phyloP scores from a whole-genome alignment of 768 basidiomycete genomes.

The Phanerochaete sordida region DNA sequence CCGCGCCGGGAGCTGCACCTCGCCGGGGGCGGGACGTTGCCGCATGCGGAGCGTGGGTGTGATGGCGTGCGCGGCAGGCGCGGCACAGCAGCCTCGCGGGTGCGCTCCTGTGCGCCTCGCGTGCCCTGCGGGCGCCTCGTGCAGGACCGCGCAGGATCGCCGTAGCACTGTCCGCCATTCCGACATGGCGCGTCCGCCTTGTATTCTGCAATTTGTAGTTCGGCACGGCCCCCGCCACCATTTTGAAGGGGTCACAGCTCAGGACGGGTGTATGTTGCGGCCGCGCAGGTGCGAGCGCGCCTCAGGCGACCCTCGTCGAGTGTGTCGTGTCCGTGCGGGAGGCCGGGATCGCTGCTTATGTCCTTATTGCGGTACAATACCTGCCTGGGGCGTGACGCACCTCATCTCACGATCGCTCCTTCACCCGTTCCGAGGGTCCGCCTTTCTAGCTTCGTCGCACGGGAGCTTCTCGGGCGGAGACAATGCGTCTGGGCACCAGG shows the following conservation, averaged over 20 bases:
- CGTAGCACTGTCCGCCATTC: not conserved
- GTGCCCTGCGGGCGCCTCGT: not conserved
- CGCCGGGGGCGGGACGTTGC: not conserved
- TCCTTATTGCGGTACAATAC: not conserved
- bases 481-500: not conserved
- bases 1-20: not conserved
- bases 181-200: not conserved
- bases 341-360: not conserved
- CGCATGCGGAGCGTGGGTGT: not conserved
- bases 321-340: not conserved
- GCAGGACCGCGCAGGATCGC: not conserved
- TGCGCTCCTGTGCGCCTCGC: too few species aligned
- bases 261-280: not conserved
- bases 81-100: too few species aligned
- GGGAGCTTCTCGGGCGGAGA: not conserved
- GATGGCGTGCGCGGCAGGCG: not conserved
- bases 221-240: conserved; percentile 3
- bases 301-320: not conserved
- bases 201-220: not conserved
- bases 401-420: not conserved
- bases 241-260: not conserved
- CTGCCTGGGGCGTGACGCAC: too few species aligned
- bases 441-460: not conserved
- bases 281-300: not conserved
- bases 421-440: not conserved